These are phyloP conservation scores for Paramecium primaurelia DNA, from an alignment of 73 alveolate genomes.

Conservation along the genomic window DNA sequence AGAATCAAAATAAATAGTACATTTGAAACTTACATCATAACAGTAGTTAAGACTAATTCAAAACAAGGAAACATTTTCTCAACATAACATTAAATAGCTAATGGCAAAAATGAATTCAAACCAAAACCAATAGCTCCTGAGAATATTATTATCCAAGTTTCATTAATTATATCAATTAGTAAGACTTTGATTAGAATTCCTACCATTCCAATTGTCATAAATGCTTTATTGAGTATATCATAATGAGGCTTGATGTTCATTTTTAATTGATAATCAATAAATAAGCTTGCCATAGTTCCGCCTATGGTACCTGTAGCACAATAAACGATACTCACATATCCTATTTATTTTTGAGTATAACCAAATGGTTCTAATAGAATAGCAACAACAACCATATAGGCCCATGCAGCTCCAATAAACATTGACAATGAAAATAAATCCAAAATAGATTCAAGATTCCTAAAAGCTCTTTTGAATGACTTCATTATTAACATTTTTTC, in stretches of 20 bases:
- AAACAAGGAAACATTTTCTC: background rate
- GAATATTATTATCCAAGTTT: background rate
- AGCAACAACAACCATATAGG: background rate
- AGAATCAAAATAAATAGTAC: background rate
- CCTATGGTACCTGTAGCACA: conserved; percentile 26
- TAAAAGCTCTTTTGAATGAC: background rate
- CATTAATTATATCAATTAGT: background rate
- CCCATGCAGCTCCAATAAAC: conserved; percentile 41
- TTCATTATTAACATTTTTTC: background rate
- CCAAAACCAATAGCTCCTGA: conserved; percentile 25
- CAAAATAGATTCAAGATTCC: background rate
- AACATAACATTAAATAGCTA: background rate
- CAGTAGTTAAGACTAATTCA: conserved; percentile 4
- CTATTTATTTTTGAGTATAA: background rate
- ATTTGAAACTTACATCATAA: background rate
- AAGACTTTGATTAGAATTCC: background rate
- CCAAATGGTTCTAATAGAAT: conserved; percentile 1
- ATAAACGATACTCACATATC: conserved; percentile 3
- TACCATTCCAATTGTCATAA: background rate
- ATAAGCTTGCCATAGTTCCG: background rate
- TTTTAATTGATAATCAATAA: conserved; percentile 1
- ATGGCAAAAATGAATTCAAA: background rate
- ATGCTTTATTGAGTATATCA: background rate
- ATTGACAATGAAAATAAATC: conserved; percentile 5
- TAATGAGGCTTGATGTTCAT: background rate